A percentile compares a stretch with the other conserved stretches of the same genome.
Evolutionary conservation across 1,139 yeast genomes (phyloP).

Genomic region (Debaryomycetaceae sp.): DNA sequence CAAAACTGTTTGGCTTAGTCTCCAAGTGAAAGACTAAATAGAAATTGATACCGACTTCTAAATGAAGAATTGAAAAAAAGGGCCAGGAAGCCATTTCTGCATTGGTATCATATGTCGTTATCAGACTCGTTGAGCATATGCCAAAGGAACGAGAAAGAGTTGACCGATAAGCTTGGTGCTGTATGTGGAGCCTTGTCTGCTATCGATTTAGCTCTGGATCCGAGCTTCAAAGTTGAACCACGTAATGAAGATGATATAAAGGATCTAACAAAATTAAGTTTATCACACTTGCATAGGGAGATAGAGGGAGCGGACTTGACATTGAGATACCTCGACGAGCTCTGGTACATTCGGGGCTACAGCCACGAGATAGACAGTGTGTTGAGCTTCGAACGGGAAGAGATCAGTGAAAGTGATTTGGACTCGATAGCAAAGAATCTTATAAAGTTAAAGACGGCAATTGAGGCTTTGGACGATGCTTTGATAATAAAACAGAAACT

Average conservation of each 20-base stretch:
- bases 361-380: slow-evolving; percentile 18
- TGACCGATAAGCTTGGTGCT: neutral
- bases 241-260: slow-evolving; percentile 2
- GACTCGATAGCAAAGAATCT: slow-evolving; percentile 14
- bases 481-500: slow-evolving; percentile 6
- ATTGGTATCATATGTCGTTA: neutral
- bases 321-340: slow-evolving; percentile 16
- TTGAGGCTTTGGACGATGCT: slow-evolving; percentile 18
- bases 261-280: slow-evolving; percentile 7
- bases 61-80: too few relatives aligned
- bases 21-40: too few relatives aligned
- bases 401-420: slow-evolving; percentile 15
- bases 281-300: slow-evolving; percentile 20
- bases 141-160: neutral
- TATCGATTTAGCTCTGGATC: slow-evolving; percentile 15
- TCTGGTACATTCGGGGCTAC: slow-evolving; percentile 20
- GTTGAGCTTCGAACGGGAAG: slow-evolving; percentile 9
- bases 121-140: neutral
- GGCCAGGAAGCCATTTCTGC: neutral
- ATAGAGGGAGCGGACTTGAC: slow-evolving; percentile 12
- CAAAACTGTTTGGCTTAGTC: too few relatives aligned
- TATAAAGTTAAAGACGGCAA: slow-evolving; percentile 13
- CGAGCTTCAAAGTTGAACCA: slow-evolving; percentile 5
- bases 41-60: too few relatives aligned
- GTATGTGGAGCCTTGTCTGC: slow-evolving; percentile 8